Conservation (phyloP, 768 basidiomycete genomes). For the Rhizopogon roseolus region DNA sequence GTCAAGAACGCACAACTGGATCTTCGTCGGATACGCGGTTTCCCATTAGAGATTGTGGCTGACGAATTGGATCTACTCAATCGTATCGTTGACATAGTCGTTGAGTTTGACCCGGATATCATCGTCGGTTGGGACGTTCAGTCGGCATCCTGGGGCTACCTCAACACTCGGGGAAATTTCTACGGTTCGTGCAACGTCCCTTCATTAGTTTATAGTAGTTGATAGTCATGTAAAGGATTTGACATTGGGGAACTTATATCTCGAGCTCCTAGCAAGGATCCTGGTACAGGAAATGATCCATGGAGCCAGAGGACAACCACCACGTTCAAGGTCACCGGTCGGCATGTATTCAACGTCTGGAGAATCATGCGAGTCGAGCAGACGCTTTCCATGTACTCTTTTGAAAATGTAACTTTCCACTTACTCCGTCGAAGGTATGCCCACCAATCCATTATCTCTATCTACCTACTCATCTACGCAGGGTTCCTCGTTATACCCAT, state of each 20-base stretch:
- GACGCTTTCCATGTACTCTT: conserved; percentile 71
- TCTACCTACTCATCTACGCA: conserved; percentile 22
- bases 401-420: conserved; percentile 88
- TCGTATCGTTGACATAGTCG: conserved; percentile 63
- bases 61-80: conserved; percentile 83
- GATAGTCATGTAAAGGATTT: conserved; percentile 43
- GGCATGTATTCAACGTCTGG: conserved; percentile 93
- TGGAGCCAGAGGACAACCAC: conserved; percentile 76
- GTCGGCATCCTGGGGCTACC: conserved; percentile 84
- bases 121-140: conserved; percentile 92
- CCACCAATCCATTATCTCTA: conserved; percentile 8
- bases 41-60: conserved; percentile 48
- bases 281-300: conserved; percentile 40
- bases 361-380: conserved; percentile 86
- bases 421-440: conserved; percentile 66
- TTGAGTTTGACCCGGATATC: conserved; percentile 86
- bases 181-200: conserved; percentile 42
- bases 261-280: conserved; percentile 54
- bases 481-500: conserved; percentile 72
- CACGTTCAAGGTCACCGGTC: conserved; percentile 78
- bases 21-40: conserved; percentile 36
- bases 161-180: conserved; percentile 57
- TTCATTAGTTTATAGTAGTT: not conserved
- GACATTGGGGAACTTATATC: conserved; percentile 71
- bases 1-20: conserved; percentile 38